Base-by-base conservation (phyloP, 2,329 filamentous ascomycete species). In the Clarireedia monteithiana region DNA sequence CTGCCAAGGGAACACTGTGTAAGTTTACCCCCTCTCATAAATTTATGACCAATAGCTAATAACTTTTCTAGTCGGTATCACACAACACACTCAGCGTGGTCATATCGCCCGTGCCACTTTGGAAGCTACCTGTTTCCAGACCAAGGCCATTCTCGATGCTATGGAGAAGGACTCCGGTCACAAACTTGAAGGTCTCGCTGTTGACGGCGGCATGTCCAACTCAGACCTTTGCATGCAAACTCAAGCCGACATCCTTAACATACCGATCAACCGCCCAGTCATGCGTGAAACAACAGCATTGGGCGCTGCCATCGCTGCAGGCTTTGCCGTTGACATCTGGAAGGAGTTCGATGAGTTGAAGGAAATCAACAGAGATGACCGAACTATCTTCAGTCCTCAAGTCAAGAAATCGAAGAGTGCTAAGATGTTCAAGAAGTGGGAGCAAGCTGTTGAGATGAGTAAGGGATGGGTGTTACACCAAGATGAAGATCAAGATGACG, bases 211-310 rank as follows among this genome's bases (percentile, higher is more conserved):
- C 57, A 89, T 96, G 79, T 91, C 86, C 65, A 92, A 89, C 72
- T 92, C 88, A 10, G 86, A 91, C 68, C 78, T 95, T 55, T 90
- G 86, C 73, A 96, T 96, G 91, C 90, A 59, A 78, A 90, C 88
- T 5, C 91, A 96, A 78, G 86, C 91, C 60, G 86, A 95, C 72
- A 81, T 96, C 50, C 89, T 88, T 64, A 74, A 84, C 55, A 94
- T 95, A 63, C 86, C 85, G 27, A 87, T 96, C 58, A 83, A 91
- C 69, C 84, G 91, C 24, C 91, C 91, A 0, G 80, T 83, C 55
- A 95, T 96, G 91, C 85, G 88, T 56, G 91, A 96, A 75, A 95
- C 90, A 4, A 96, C 91, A 1, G 87, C 90, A 0, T 80, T 96
- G 2, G 91, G 91, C 26, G 90, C 91, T 14, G 91, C 91, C 48